phyloP scores from a whole-genome alignment of 73 alveolate species.

The Halteria grandinella region DNA sequence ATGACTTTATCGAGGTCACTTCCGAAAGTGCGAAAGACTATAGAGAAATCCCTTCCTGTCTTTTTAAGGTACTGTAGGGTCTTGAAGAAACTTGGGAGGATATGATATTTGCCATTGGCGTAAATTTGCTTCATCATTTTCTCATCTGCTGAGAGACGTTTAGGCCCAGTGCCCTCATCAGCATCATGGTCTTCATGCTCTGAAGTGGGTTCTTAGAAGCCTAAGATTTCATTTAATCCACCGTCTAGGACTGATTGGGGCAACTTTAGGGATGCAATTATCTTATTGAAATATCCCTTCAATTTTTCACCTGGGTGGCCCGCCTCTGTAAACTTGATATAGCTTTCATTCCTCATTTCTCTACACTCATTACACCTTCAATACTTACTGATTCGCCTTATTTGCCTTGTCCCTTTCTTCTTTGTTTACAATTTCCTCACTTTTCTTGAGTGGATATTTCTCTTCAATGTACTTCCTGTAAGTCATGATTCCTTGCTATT shows the following conservation, averaged over 20 bases:
- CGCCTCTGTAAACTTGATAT: conserved; percentile 64
- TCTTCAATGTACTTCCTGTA: too few species aligned
- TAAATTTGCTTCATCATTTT: conserved; percentile 77
- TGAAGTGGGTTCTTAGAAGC: too few species aligned
- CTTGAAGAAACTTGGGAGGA: conserved; percentile 91
- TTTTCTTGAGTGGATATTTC: too few species aligned
- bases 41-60: conserved; percentile 92
- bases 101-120: conserved; percentile 79
- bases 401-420: too few species aligned
- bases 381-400: too few species aligned
- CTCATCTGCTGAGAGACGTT: conserved; percentile 51
- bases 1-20: conserved; percentile 76
- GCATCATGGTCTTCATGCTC: conserved; percentile 62
- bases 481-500: too few species aligned
- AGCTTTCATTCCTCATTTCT: conserved; percentile 32
- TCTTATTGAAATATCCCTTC: conserved; percentile 65
- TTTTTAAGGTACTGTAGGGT: conserved; percentile 87
- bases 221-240: conserved; percentile 61
- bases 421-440: too few species aligned
- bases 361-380: too few species aligned
- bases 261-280: conserved; percentile 53
- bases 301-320: conserved; percentile 79
- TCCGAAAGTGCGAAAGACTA: conserved; percentile 89
- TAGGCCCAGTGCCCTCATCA: conserved; percentile 49
- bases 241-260: conserved; percentile 78